Evolutionary conservation across 75 land plant genomes (phyloP), one percentile per base, ranked within the genome.

Genomic region (Pinus tabuliformis): DNA sequence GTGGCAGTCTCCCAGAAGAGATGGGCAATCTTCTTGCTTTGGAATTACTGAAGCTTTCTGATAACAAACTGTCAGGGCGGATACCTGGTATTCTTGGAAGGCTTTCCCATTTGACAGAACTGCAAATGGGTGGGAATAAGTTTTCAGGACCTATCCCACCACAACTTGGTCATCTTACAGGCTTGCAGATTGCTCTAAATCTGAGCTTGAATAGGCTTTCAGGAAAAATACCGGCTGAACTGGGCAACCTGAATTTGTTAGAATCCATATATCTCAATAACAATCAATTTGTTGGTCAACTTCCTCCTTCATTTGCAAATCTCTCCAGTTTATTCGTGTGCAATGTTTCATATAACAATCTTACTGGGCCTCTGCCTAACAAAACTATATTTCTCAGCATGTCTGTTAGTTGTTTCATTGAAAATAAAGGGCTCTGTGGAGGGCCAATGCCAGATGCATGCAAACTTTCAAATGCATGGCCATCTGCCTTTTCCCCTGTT

Each of bases 381-480:
- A 65, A 78, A 1, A 68, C 86, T 7, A 36, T 83, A 54, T 86
- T 94, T 63, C 84, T 85, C 22, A 84, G 76, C 58, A 89, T 95
- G 98, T 83, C 59, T 17, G 39, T 57, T 12, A 82, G 81, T 81
- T 86, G 90, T 77, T 95, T 93, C 63, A 63, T 83, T 56, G 92
- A 89, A 21, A 93, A 95, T 68, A 72, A 84, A 18, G 94, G 92
- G 36, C 94, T 95, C 13, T 95, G 98, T 81, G 98, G 98, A 56
- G 72, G 45, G 2, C 90, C 84, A 37, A 81, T 91, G 17, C 54
- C 18, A 57, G 73, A 58, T 73, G 64, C 45, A 56, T 89, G 90
- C 21, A 49, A 77, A 12, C 59, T 61, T 26, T 30, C 16, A 20
- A 26, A 58, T 59, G 33, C 16, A 33, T 22, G 75, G 65, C 39